Percentiles rank a stretch among this genome's conserved stretches.
These are phyloP conservation scores for Mycena polygramma DNA, from an alignment of 768 basidiomycete species.

Conservation along the genomic window DNA sequence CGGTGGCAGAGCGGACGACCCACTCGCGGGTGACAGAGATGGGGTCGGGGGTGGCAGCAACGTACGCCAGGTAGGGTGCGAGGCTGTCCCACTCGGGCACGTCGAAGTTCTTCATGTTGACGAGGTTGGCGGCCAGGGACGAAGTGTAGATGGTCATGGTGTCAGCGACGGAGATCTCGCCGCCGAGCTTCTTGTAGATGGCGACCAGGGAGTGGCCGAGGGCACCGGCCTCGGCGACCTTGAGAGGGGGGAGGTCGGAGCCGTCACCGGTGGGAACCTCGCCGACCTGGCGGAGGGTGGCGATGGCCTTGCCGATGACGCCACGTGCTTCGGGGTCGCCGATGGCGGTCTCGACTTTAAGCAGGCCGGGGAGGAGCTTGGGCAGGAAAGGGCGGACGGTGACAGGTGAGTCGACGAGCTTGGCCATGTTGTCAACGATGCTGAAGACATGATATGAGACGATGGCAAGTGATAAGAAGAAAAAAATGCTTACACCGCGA, in stretches of 20 bases:
- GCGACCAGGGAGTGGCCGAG: slow-evolving; percentile 75
- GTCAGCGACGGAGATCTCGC: slow-evolving; percentile 68
- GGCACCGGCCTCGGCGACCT: slow-evolving; percentile 77
- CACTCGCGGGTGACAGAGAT: slow-evolving; percentile 81
- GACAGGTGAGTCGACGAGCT: slow-evolving; percentile 94
- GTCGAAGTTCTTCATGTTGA: slow-evolving; percentile 94
- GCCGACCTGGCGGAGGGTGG: slow-evolving; percentile 95
- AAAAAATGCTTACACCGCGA: slow-evolving; percentile 82
- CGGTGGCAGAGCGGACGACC: slow-evolving; percentile 90
- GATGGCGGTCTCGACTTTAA: slow-evolving; percentile 95
- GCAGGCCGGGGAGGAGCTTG: slow-evolving; percentile 92
- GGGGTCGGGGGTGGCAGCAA: slow-evolving; percentile 74
- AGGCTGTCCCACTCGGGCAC: slow-evolving; percentile 89
- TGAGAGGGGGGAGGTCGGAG: slow-evolving; percentile 90
- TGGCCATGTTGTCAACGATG: slow-evolving; percentile 98
- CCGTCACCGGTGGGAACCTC: slow-evolving; percentile 92
- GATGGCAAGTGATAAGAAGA: slow-evolving; percentile 36
- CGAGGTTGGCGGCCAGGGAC: slow-evolving; percentile 85
- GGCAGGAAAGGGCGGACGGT: slow-evolving; percentile 98
- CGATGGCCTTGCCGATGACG: slow-evolving; percentile 92
- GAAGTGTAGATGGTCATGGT: slow-evolving; percentile 78
- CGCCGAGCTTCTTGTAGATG: slow-evolving; percentile 89
- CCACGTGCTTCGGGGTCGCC: slow-evolving; percentile 99
- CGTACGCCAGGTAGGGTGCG: slow-evolving; percentile 80
- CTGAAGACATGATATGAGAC: slow-evolving; percentile 54